These are phyloP conservation scores for Podaxis rugospora DNA, from an alignment of 768 basidiomycete genomes.

Conservation along the genomic window DNA sequence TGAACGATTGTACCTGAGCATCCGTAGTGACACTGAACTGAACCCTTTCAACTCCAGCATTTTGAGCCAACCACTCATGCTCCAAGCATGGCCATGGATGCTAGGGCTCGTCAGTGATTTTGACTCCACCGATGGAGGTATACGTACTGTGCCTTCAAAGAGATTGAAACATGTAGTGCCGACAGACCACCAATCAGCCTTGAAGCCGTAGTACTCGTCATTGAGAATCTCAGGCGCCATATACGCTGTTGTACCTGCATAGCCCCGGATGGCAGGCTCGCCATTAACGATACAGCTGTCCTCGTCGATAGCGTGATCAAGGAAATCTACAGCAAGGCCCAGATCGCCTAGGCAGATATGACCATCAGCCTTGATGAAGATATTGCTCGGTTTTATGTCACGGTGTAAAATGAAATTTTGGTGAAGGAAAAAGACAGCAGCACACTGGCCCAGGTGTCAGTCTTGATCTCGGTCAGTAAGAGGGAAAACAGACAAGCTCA, in stretches of 20 bases:
- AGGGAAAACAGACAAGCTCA: conserved; percentile 11
- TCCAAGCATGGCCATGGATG: conserved; percentile 2
- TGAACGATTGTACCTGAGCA: not conserved
- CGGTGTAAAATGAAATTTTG: conserved; percentile 14
- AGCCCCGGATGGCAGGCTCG: conserved; percentile 13
- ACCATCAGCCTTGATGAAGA: conserved; percentile 16
- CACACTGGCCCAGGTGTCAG: conserved; percentile 9
- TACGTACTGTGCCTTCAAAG: conserved; percentile 14
- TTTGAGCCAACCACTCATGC: not conserved
- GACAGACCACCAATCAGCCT: conserved; percentile 17
- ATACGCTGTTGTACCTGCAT: conserved; percentile 15
- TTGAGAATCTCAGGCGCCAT: conserved; percentile 16
- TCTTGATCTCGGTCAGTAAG: not conserved
- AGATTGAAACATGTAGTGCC: conserved; percentile 14
- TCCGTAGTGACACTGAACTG: not conserved
- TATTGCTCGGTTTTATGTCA: conserved; percentile 17
- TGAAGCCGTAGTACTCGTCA: conserved; percentile 14
- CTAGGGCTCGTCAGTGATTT: not conserved
- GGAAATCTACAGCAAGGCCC: conserved; percentile 16
- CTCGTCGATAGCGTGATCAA: not conserved
- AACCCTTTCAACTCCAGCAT: not conserved
- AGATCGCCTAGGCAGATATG: conserved; percentile 18
- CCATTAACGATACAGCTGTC: not conserved
- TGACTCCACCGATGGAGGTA: not conserved
- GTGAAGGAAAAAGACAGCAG: conserved; percentile 15